These are phyloP conservation scores for Paramecium biaurelia DNA, from an alignment of 73 alveolate species.

Conservation along the genomic window DNA sequence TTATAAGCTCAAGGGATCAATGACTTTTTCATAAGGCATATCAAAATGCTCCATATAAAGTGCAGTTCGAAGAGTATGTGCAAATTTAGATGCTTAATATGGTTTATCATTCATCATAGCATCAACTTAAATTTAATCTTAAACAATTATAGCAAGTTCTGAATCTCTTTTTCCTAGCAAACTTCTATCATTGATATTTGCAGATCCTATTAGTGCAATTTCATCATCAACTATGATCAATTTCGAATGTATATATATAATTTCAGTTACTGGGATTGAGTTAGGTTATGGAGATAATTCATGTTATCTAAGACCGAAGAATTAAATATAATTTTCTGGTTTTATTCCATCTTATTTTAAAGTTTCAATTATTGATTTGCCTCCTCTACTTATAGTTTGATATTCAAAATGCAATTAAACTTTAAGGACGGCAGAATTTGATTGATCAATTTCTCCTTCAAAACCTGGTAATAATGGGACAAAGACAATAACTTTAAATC, in stretches of 20 bases:
- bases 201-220: conserved; percentile 87
- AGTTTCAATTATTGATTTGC: conserved; percentile 72
- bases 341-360: conserved; percentile 63
- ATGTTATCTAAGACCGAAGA: not conserved
- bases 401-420: conserved; percentile 80
- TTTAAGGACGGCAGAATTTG: conserved; percentile 67
- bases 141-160: conserved; percentile 79
- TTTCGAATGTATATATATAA: conserved; percentile 87
- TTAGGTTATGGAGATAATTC: not conserved
- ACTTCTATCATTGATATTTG: conserved; percentile 95
- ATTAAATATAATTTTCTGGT: not conserved
- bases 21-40: conserved; percentile 63
- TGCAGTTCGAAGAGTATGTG: conserved; percentile 69
- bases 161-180: conserved; percentile 93
- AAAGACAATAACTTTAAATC: conserved; percentile 80
- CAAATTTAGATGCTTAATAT: conserved; percentile 56
- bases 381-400: conserved; percentile 78
- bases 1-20: conserved; percentile 81
- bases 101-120: conserved; percentile 48
- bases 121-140: conserved; percentile 48
- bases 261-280: not conserved
- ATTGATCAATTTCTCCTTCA: conserved; percentile 87
- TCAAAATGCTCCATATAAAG: conserved; percentile 93
- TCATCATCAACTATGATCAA: conserved; percentile 94
- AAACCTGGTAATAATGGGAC: conserved; percentile 96